phyloP scores from a whole-genome alignment of 2,329 filamentous ascomycete species.

The Colletotrichum truncatum region DNA sequence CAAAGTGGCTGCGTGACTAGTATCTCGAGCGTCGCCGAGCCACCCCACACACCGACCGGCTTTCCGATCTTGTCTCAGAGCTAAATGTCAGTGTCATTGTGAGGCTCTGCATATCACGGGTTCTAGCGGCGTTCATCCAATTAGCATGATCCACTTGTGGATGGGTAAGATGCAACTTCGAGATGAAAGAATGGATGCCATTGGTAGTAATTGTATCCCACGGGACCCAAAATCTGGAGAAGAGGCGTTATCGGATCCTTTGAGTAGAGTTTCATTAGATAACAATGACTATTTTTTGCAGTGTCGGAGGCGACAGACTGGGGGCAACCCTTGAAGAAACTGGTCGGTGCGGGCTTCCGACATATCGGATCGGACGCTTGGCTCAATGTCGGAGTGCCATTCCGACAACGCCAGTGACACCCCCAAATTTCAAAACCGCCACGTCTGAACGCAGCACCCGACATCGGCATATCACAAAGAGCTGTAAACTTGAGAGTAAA shows the following conservation, averaged over 20 bases:
- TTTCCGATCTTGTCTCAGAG: conserved; percentile 13
- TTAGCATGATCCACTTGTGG: not conserved
- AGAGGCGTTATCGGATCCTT: not conserved
- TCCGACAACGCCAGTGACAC: conserved; percentile 11
- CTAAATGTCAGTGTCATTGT: not conserved
- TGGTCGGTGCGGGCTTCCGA: conserved; percentile 13
- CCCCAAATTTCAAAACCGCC: not conserved
- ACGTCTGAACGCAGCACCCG: not conserved
- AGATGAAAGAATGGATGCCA: not conserved
- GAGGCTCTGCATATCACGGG: conserved; percentile 9
- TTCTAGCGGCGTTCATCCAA: conserved; percentile 11
- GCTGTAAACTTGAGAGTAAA: not conserved
- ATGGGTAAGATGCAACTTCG: not conserved
- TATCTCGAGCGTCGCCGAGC: conserved; percentile 16
- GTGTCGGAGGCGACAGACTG: not conserved
- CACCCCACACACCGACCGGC: not conserved
- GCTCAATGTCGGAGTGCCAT: conserved; percentile 4
- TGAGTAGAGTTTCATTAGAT: conserved; percentile 22
- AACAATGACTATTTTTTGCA: conserved; percentile 15
- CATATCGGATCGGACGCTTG: conserved; percentile 21
- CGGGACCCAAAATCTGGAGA: not conserved
- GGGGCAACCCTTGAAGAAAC: not conserved
- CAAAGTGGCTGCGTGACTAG: not conserved
- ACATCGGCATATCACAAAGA: not conserved
- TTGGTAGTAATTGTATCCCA: conserved; percentile 2